These are phyloP conservation scores for Diutina scorzettiae DNA, from an alignment of 1,139 yeast species.

Conservation along the genomic window DNA sequence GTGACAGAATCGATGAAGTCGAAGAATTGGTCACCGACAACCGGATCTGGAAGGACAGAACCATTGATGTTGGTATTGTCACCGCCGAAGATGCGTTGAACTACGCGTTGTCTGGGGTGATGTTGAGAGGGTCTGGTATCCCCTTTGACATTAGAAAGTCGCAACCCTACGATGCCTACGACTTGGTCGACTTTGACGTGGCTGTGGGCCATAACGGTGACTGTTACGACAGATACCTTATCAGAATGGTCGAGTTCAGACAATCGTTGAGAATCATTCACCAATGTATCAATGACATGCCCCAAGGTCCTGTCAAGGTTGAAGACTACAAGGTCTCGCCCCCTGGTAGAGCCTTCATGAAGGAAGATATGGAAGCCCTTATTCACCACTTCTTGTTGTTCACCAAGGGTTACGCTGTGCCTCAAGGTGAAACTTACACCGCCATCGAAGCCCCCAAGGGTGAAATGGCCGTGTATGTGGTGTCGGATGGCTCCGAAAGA, in stretches of 20 bases:
- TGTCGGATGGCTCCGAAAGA: slow-evolving; percentile 81
- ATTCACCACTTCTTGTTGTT: slow-evolving; percentile 81
- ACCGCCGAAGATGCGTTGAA: slow-evolving; percentile 82
- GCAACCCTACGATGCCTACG: slow-evolving; percentile 87
- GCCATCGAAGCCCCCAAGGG: slow-evolving; percentile 95
- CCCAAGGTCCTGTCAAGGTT: slow-evolving; percentile 85
- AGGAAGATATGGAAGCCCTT: slow-evolving; percentile 87
- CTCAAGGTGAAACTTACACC: slow-evolving; percentile 85
- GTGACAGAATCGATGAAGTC: slow-evolving; percentile 83
- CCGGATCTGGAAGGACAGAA: slow-evolving; percentile 89
- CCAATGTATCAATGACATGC: slow-evolving; percentile 87
- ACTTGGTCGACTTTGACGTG: slow-evolving; percentile 72
- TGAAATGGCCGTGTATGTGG: slow-evolving; percentile 87
- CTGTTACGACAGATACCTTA: slow-evolving; percentile 80
- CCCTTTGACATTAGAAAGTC: slow-evolving; percentile 82
- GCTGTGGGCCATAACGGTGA: slow-evolving; percentile 85
- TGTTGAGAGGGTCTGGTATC: slow-evolving; percentile 85
- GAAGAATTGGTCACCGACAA: slow-evolving; percentile 85
- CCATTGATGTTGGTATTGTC: slow-evolving; percentile 67
- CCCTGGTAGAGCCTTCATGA: slow-evolving; percentile 74
- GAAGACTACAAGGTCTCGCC: slow-evolving; percentile 82
- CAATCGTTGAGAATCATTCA: slow-evolving; percentile 82
- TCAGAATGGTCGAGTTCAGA: slow-evolving; percentile 87
- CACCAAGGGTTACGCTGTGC: slow-evolving; percentile 84
- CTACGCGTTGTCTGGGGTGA: slow-evolving; percentile 73